Evolutionary conservation across 441 rosid species (phyloP), one percentile per base, ranked within the genome.

Genomic region (Gossypium aridum): DNA sequence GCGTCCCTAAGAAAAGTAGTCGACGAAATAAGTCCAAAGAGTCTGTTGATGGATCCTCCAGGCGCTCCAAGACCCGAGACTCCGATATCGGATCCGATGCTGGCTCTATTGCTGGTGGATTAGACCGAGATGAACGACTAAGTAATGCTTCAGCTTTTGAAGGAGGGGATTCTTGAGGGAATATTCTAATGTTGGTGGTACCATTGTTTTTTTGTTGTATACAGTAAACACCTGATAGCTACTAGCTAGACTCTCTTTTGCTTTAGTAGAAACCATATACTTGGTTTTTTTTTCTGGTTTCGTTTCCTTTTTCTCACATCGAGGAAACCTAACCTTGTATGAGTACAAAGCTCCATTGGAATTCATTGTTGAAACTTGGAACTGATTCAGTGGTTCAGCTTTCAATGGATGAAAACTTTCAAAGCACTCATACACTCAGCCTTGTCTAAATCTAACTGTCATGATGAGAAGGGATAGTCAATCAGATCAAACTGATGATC

Each of bases 11-110:
- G 75, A 90, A 79, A 70, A 34, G 80, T 19, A 37, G 80, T 17
- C 70, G 94, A 59, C 78, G 93, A 23, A 89, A 85, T 82, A 90
- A 86, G 26, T 80, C 94, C 0, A 87, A 85, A 22, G 92, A 90
- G 12, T 78, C 81, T 3, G 65, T 47, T 0, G 85, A 73, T 0
- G 88, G 85, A 2, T 77, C 85, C 14, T 61, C 88, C 5, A 76
- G 86, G 62, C 79, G 85, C 78, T 60, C 75, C 5, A 57, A 1
- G 83, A 80, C 53, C 31, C 51, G 3, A 56, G 75, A 9, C 28
- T 9, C 54, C 0, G 87, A 80, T 73, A 17, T 28, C 0, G 78
- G 67, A 4, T 83, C 83, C 2, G 87, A 82, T 19, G 25, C 75
- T 2, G 84, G 70, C 12, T 80, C 82, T 0, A 43, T 76, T 2